Evolutionary conservation across 1,284 basidiomycete genomes (phyloP).

Genomic region (Cystobasidiaceae sp.): DNA sequence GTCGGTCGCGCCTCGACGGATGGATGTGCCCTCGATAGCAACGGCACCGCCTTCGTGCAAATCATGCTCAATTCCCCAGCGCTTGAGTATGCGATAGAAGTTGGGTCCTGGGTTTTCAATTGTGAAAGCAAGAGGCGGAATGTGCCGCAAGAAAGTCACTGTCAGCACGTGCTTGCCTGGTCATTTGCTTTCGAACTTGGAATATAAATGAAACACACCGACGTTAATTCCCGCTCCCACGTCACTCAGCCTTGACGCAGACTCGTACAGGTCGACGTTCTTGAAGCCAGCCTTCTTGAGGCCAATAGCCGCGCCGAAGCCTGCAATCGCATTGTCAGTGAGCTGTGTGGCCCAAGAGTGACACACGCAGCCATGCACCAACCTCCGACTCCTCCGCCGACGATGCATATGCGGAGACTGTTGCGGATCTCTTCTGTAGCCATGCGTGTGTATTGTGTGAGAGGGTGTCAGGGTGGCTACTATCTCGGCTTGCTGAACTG

Average conservation of each 20-base stretch:
- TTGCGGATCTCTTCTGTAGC: conserved; percentile 6
- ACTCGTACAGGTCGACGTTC: conserved; percentile 34
- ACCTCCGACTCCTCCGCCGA: conserved; percentile 36
- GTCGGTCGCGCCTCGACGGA: conserved; percentile 32
- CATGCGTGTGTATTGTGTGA: neutral
- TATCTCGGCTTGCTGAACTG: neutral
- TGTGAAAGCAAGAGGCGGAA: neutral
- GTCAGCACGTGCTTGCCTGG: neutral
- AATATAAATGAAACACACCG: neutral
- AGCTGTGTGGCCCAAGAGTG: neutral
- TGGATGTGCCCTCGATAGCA: conserved; percentile 28
- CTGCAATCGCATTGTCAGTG: neutral
- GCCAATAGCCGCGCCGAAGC: conserved; percentile 8
- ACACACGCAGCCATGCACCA: neutral
- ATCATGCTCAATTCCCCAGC: conserved; percentile 33
- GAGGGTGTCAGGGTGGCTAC: neutral
- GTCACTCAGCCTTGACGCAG: conserved; percentile 34
- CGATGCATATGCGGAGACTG: conserved; percentile 57
- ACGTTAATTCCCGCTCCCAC: conserved; percentile 41
- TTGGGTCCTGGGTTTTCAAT: conserved; percentile 32
- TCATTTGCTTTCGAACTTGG: neutral
- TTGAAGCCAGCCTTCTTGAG: conserved; percentile 10
- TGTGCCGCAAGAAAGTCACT: neutral
- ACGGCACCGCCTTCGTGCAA: conserved; percentile 33
- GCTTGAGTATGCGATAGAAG: conserved; percentile 33